A percentile compares a stretch with the other conserved stretches of the same genome.
Evolutionary conservation across 805 yeast species (phyloP).

Genomic region (Pichia nanzhaoensis): DNA sequence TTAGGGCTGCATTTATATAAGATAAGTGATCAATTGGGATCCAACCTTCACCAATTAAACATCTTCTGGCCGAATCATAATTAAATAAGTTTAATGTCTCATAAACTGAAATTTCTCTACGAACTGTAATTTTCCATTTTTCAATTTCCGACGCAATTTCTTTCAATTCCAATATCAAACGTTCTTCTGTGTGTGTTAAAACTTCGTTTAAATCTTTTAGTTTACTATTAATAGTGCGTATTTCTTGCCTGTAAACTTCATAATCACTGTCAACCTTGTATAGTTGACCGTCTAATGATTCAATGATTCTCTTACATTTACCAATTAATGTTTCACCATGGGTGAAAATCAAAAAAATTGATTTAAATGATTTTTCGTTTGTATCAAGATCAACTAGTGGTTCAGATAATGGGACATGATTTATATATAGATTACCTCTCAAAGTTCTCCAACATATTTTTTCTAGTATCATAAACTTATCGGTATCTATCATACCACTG

Average conservation of each 20-base stretch:
- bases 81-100: slow-evolving; percentile 72
- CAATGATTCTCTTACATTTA: slow-evolving; percentile 73
- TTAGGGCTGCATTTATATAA: slow-evolving; percentile 57
- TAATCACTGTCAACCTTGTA: slow-evolving; percentile 47
- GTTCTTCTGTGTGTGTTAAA: slow-evolving; percentile 54
- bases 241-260: slow-evolving; percentile 37
- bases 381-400: slow-evolving; percentile 55
- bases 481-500: slow-evolving; percentile 75
- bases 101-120: slow-evolving; percentile 80
- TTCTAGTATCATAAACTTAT: slow-evolving; percentile 63
- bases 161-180: slow-evolving; percentile 69
- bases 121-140: slow-evolving; percentile 62
- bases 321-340: slow-evolving; percentile 73
- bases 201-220: slow-evolving; percentile 43
- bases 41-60: slow-evolving; percentile 96
- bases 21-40: slow-evolving; percentile 73
- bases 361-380: slow-evolving; percentile 54
- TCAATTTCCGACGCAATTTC: slow-evolving; percentile 70
- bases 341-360: slow-evolving; percentile 81
- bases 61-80: slow-evolving; percentile 75
- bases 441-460: slow-evolving; percentile 86
- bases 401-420: slow-evolving; percentile 66
- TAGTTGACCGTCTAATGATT: slow-evolving; percentile 79
- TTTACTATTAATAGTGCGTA: slow-evolving; percentile 42
- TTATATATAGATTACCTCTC: slow-evolving; percentile 85